Evolutionary conservation across 2,329 filamentous ascomycete genomes (phyloP).

Genomic region (Trichoderma arundinaceum): DNA sequence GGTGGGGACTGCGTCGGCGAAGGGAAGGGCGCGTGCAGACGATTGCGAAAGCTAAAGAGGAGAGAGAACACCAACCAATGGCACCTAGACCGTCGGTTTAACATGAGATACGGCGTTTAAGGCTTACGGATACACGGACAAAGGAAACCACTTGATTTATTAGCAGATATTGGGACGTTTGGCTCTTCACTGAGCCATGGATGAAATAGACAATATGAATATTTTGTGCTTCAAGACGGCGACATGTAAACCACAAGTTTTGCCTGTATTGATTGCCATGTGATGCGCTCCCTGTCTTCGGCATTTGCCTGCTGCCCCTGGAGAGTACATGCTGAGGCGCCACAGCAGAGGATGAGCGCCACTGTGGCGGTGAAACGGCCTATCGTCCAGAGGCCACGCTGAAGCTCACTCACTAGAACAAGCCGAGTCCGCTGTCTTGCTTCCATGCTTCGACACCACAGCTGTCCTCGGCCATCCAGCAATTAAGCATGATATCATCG

Average conservation of each 20-base stretch:
- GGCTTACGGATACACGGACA: conserved; percentile 22
- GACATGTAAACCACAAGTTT: not conserved
- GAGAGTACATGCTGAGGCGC: not conserved
- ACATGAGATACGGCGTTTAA: conserved; percentile 34
- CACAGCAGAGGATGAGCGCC: conserved; percentile 6
- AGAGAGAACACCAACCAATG: not conserved
- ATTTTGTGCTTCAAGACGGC: not conserved
- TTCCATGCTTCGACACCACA: not conserved
- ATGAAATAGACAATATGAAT: conserved; percentile 17
- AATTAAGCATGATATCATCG: no score
- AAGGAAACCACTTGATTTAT: not conserved
- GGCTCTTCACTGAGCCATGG: not conserved
- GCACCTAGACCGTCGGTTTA: conserved; percentile 21
- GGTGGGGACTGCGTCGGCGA: not conserved
- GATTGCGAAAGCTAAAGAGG: not conserved
- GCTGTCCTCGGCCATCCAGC: not conserved
- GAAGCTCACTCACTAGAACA: no score
- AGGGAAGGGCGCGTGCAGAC: not conserved
- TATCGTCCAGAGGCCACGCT: no score
- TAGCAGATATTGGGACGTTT: conserved; percentile 8
- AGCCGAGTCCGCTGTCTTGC: not conserved
- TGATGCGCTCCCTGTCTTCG: not conserved
- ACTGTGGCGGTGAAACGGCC: conserved; percentile 24
- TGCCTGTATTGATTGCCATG: not conserved
- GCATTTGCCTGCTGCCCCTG: not conserved